Conservation (phyloP, 345 rosid genomes). For the Brassica juncea region DNA sequence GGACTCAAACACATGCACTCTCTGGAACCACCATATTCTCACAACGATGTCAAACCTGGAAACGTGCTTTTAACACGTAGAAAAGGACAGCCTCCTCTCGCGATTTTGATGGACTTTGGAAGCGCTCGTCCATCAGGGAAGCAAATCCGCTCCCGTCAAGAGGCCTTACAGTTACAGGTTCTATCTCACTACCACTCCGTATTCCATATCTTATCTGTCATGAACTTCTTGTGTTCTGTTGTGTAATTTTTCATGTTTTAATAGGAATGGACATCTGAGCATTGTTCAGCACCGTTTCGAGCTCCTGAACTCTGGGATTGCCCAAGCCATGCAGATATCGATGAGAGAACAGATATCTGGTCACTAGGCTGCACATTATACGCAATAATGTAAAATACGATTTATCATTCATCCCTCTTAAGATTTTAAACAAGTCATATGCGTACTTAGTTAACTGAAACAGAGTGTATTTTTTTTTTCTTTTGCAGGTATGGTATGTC, state of each 20-base stretch:
- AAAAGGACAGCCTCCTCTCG: constrained; percentile 81
- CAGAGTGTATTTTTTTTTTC: not conserved
- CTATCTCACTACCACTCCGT: constrained; percentile 14
- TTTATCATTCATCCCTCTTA: not conserved
- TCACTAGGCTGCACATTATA: constrained; percentile 97
- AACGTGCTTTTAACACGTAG: constrained; percentile 67
- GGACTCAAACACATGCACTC: constrained; percentile 95
- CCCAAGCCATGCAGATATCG: constrained; percentile 92
- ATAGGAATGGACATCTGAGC: constrained; percentile 97
- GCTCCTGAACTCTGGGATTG: constrained; percentile 99
- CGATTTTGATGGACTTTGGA: constrained; percentile 99
- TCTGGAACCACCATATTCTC: constrained; percentile 92
- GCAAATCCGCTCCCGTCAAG: constrained; percentile 86
- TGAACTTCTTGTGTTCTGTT: not conserved
- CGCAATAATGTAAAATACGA: constrained; percentile 75
- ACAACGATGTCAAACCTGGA: constrained; percentile 99
- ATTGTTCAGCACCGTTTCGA: constrained; percentile 96
- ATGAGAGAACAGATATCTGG: constrained; percentile 98
- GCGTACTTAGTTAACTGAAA: not conserved
- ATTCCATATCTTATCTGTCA: not conserved
- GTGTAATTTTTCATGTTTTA: not conserved
- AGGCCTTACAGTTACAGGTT: constrained; percentile 96
- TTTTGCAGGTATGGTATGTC: constrained; percentile 78
- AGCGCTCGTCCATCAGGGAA: constrained; percentile 85
- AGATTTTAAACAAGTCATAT: not conserved